phyloP scores from a whole-genome alignment of 1,284 basidiomycete genomes.

The Boletellus deceptivus region DNA sequence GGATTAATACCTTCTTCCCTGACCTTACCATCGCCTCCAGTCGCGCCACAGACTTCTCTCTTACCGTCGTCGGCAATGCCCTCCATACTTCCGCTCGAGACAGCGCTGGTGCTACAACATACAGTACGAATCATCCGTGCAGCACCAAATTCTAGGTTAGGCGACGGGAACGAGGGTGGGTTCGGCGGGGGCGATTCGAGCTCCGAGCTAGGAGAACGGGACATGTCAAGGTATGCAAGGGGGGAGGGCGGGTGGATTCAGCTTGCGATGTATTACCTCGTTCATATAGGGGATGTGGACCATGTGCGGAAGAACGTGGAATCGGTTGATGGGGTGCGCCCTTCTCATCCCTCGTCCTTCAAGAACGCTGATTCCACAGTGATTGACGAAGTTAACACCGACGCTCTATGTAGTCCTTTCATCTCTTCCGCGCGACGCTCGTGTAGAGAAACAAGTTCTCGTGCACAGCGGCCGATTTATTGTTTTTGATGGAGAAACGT shows the following conservation, averaged over 20 bases:
- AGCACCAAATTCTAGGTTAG: constrained; percentile 37
- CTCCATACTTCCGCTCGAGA: constrained; percentile 57
- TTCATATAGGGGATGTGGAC: constrained; percentile 38
- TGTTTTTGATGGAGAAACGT: constrained; percentile 31
- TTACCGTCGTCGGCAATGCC: constrained; percentile 1
- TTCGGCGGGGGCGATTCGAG: constrained; percentile 21
- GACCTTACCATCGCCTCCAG: constrained; percentile 49
- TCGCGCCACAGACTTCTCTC: neutral
- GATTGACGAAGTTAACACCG: constrained; percentile 35
- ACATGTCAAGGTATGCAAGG: neutral
- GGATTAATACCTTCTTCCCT: constrained; percentile 81
- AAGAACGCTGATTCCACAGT: constrained; percentile 2
- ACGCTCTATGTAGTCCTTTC: constrained; percentile 68
- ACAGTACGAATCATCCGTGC: constrained; percentile 58
- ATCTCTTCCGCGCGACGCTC: constrained; percentile 74
- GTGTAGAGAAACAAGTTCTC: constrained; percentile 70
- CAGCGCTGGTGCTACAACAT: constrained; percentile 81
- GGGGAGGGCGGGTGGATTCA: constrained; percentile 57
- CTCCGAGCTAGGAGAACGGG: neutral
- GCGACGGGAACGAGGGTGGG: constrained; percentile 28
- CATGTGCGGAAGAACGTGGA: constrained; percentile 45
- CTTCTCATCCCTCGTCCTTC: neutral
- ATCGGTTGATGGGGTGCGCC: constrained; percentile 24
- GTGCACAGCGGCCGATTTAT: constrained; percentile 61
- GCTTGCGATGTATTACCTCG: constrained; percentile 65